Evolutionary conservation across 2,329 filamentous ascomycete genomes (phyloP).

Genomic region (Fonsecaea pedrosoi): DNA sequence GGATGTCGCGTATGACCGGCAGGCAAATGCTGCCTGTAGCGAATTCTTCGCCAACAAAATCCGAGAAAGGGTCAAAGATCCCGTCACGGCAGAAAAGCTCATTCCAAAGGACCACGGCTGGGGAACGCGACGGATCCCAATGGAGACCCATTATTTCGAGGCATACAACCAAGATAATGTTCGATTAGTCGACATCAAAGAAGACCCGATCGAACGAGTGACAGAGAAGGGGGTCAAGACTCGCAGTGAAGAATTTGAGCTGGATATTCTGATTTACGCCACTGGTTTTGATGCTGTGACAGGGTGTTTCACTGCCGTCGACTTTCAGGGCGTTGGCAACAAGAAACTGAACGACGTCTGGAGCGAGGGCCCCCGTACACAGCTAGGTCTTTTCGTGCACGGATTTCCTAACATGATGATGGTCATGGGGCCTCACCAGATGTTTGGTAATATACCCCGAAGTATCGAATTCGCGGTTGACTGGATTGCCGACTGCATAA

Average conservation of each 20-base stretch:
- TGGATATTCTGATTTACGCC: conserved; percentile 44
- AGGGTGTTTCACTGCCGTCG: conserved; percentile 43
- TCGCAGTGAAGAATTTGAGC: not conserved
- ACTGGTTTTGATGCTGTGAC: conserved; percentile 39
- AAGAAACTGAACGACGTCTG: conserved; percentile 43
- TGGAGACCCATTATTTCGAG: conserved; percentile 61
- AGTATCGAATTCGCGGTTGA: conserved; percentile 45
- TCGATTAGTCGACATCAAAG: conserved; percentile 53
- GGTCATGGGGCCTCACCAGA: conserved; percentile 62
- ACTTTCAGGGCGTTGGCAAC: conserved; percentile 50
- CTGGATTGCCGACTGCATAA: conserved; percentile 49
- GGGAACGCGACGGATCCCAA: conserved; percentile 53
- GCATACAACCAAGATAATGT: conserved; percentile 56
- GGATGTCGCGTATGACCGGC: conserved; percentile 55
- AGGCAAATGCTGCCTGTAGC: conserved; percentile 61
- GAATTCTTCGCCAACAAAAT: conserved; percentile 63
- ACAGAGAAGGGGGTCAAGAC: conserved; percentile 38
- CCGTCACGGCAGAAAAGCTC: conserved; percentile 58
- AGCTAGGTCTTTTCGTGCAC: conserved; percentile 41
- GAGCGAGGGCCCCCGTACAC: conserved; percentile 32
- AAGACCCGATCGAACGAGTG: conserved; percentile 46
- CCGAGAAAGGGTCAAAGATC: conserved; percentile 58
- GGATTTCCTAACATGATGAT: conserved; percentile 59
- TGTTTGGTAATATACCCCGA: conserved; percentile 11
- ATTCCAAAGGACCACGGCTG: conserved; percentile 56